phyloP scores from a whole-genome alignment of 371 early-diverging fungal species.

The Lichtheimia ramosa region DNA sequence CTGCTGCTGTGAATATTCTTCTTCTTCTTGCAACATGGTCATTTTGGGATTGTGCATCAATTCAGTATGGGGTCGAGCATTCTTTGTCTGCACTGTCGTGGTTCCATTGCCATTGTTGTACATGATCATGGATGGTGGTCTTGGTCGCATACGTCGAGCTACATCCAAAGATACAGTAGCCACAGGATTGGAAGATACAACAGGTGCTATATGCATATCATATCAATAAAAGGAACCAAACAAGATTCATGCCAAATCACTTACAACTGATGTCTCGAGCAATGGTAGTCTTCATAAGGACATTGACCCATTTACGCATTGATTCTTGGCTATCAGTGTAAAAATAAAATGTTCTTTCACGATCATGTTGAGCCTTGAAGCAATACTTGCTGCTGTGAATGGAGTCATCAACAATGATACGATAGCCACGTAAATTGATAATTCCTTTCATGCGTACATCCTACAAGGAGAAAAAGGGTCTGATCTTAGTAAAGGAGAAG shows the following conservation, averaged over 20 bases:
- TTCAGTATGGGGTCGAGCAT: not conserved
- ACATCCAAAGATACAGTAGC: conserved; percentile 62
- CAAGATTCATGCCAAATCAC: not conserved
- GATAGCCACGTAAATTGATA: conserved; percentile 59
- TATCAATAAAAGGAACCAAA: not conserved
- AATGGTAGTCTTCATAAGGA: conserved; percentile 76
- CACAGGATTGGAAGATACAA: conserved; percentile 68
- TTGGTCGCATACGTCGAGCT: conserved; percentile 63
- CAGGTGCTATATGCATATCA: conserved; percentile 49
- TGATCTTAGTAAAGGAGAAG: not conserved
- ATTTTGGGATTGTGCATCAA: conserved; percentile 20
- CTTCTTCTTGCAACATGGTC: conserved; percentile 31
- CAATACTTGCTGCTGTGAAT: conserved; percentile 68
- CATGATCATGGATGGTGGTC: conserved; percentile 64
- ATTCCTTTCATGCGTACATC: conserved; percentile 60
- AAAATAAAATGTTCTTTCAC: conserved; percentile 62
- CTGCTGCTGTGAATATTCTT: conserved; percentile 10
- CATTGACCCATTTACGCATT: conserved; percentile 64
- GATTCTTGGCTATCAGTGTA: conserved; percentile 60
- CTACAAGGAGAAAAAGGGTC: conserved; percentile 3
- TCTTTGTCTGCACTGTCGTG: not conserved
- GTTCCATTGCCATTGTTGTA: conserved; percentile 19
- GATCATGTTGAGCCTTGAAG: conserved; percentile 70
- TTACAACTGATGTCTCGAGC: conserved; percentile 45
- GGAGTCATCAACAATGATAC: conserved; percentile 59